A percentile compares a stretch with the other conserved stretches of the same genome.
These are phyloP conservation scores for Limonium bicolor DNA, from an alignment of 148 eudicot species.

Conservation along the genomic window DNA sequence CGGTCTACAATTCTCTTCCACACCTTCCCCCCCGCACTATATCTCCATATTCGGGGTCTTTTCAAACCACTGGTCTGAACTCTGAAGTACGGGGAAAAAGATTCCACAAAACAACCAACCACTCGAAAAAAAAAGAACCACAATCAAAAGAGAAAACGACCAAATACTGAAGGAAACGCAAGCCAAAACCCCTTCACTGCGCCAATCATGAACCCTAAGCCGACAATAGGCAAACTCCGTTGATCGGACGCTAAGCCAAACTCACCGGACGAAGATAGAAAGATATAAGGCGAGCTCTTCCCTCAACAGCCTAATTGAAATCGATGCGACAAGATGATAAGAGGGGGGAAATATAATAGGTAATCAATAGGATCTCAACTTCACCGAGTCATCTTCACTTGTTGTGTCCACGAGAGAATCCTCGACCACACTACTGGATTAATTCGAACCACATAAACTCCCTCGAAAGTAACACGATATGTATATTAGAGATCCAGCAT, in stretches of 20 bases:
- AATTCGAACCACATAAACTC: constrained; percentile 1
- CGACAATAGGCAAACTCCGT: not conserved
- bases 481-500: constrained; percentile 11
- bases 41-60: not conserved
- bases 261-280: constrained; percentile 5
- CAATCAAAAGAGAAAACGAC: not conserved
- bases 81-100: no score
- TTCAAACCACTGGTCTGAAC: not conserved
- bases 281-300: not conserved
- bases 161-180: constrained; percentile 2
- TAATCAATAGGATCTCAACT: no score
- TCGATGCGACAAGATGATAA: not conserved
- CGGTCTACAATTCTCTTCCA: no score
- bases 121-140: not conserved
- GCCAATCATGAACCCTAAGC: constrained; percentile 2
- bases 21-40: not conserved
- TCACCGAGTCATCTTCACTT: no score
- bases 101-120: constrained; percentile 4
- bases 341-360: no score
- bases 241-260: not conserved
- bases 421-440: not conserved
- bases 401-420: constrained; percentile 13
- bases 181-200: constrained; percentile 4
- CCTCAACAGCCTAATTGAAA: not conserved
- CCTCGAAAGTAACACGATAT: not conserved